Evolutionary conservation across 441 rosid species (phyloP).

Genomic region (Raphanus hybrid): DNA sequence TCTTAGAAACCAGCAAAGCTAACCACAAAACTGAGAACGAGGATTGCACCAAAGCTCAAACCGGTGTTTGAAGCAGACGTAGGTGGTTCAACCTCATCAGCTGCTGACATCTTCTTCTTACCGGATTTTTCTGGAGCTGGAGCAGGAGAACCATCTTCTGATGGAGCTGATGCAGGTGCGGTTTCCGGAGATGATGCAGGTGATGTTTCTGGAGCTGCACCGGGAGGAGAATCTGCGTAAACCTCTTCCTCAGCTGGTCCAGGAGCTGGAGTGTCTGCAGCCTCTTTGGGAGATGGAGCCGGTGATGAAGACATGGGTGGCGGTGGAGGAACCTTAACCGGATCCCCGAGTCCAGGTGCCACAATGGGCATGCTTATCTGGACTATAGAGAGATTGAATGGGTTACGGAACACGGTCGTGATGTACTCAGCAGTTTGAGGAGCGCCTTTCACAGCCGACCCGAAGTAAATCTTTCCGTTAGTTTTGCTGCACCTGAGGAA

Average conservation of each 20-base stretch:
- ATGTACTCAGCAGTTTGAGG: conserved; percentile 52
- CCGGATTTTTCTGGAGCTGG: conserved; percentile 36
- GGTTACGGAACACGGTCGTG: conserved; percentile 51
- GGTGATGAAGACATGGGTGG: conserved; percentile 49
- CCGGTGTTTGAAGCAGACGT: conserved; percentile 40
- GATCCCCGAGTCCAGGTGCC: conserved; percentile 61
- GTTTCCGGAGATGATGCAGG: conserved; percentile 41
- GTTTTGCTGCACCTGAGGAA: conserved; percentile 58
- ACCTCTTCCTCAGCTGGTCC: conserved; percentile 40
- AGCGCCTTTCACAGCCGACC: conserved; percentile 59
- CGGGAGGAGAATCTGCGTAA: conserved; percentile 38
- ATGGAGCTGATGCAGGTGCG: conserved; percentile 38
- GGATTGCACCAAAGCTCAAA: conserved; percentile 34
- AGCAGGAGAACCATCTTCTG: conserved; percentile 38
- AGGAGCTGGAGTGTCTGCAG: conserved; percentile 43
- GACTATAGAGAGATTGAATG: conserved; percentile 73
- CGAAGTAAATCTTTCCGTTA: conserved; percentile 56
- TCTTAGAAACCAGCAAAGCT: conserved; percentile 41
- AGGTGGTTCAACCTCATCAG: conserved; percentile 43
- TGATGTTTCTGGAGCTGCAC: conserved; percentile 37
- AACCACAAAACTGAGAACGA: conserved; percentile 43
- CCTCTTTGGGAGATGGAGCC: conserved; percentile 43
- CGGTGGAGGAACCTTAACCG: conserved; percentile 51
- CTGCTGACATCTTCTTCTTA: conserved; percentile 46
- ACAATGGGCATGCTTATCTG: conserved; percentile 68